These are phyloP conservation scores for Hypoxylon rubiginosum DNA, from an alignment of 2,329 filamentous ascomycete species.

Conservation along the genomic window DNA sequence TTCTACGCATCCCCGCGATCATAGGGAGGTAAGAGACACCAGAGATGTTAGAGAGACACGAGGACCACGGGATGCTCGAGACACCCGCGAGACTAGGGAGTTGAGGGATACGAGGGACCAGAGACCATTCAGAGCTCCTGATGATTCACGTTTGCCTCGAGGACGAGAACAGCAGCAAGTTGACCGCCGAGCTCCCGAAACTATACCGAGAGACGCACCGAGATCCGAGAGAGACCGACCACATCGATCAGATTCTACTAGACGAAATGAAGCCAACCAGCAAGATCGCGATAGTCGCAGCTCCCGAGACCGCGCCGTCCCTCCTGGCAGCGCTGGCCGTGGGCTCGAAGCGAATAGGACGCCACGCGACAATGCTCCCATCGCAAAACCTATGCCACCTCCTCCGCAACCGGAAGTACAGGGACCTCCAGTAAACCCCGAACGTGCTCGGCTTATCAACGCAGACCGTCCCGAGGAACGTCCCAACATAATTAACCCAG, in stretches of 20 bases:
- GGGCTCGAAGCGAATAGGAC: constrained; percentile 45
- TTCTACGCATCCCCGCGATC: constrained; percentile 48
- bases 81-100: constrained; percentile 53
- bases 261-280: constrained; percentile 50
- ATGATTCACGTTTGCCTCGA: constrained; percentile 58
- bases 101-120: constrained; percentile 55
- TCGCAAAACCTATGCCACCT: constrained; percentile 51
- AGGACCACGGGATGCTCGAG: constrained; percentile 55
- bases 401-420: constrained; percentile 49
- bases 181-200: constrained; percentile 61
- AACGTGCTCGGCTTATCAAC: constrained; percentile 64
- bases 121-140: constrained; percentile 55
- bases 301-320: constrained; percentile 53
- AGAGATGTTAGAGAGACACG: constrained; percentile 51
- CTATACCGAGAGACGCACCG: constrained; percentile 52
- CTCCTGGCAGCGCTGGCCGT: constrained; percentile 42
- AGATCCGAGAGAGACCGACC: constrained; percentile 58
- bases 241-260: constrained; percentile 46
- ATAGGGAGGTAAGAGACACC: constrained; percentile 49
- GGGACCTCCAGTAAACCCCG: constrained; percentile 68
- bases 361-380: constrained; percentile 46
- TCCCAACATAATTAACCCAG: constrained; percentile 62
- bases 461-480: constrained; percentile 54
- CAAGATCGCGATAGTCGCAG: constrained; percentile 57
- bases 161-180: constrained; percentile 57